Percentiles rank a stretch among this genome's conserved stretches.
phyloP scores from a whole-genome alignment of 2,329 filamentous ascomycete genomes.

The Xylaria multiplex region DNA sequence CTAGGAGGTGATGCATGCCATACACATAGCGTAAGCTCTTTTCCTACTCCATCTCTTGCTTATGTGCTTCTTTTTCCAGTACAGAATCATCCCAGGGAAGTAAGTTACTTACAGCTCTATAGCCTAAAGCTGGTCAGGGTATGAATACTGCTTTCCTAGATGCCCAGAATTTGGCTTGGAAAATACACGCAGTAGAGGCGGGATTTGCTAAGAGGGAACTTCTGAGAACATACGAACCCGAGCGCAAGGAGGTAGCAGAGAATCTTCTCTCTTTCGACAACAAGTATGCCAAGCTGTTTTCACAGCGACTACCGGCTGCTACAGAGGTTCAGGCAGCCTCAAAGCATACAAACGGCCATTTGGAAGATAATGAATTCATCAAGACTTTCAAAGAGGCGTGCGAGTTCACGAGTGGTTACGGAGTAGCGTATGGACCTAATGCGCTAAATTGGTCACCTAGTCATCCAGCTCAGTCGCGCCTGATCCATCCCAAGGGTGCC shows the following conservation, averaged over 20 bases:
- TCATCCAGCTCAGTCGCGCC: constrained; percentile 75
- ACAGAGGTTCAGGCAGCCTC: constrained; percentile 77
- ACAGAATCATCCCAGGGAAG: neutral
- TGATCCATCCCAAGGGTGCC: constrained; percentile 73
- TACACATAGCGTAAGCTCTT: constrained; percentile 73
- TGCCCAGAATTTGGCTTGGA: constrained; percentile 93
- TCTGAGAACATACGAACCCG: constrained; percentile 85
- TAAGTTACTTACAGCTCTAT: constrained; percentile 50
- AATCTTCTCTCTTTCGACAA: constrained; percentile 87
- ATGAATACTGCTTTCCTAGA: constrained; percentile 86
- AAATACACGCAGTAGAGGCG: constrained; percentile 88
- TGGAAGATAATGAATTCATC: constrained; percentile 81
- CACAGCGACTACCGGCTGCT: constrained; percentile 76
- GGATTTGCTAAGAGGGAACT: constrained; percentile 81
- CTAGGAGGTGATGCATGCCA: constrained; percentile 82
- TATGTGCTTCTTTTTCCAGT: neutral
- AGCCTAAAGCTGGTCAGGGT: constrained; percentile 80
- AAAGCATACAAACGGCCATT: constrained; percentile 45
- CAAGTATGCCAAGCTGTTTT: constrained; percentile 90
- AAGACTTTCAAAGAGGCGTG: constrained; percentile 90
- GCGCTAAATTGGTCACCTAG: constrained; percentile 81
- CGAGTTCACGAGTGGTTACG: constrained; percentile 93
- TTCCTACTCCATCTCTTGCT: neutral
- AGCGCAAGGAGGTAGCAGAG: constrained; percentile 86
- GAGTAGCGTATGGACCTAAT: constrained; percentile 86